phyloP scores from a whole-genome alignment of 345 rosid species.

The Populus alba region DNA sequence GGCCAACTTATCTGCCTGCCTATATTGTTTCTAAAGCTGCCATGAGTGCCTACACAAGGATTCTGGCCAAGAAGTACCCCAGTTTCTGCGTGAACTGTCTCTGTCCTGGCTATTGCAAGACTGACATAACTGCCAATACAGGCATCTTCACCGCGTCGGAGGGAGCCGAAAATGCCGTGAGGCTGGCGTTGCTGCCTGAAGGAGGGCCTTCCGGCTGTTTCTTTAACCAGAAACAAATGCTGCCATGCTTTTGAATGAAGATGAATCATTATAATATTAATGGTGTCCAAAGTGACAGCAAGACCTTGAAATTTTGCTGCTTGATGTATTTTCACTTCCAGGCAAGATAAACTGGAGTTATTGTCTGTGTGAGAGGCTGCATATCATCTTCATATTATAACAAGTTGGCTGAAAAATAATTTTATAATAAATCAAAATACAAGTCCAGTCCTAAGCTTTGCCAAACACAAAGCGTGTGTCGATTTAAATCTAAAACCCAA shows the following conservation, averaged over 20 bases:
- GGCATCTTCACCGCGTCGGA: conserved; percentile 25
- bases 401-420: too few species aligned
- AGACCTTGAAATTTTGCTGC: background rate
- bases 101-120: conserved; percentile 38
- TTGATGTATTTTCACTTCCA: background rate
- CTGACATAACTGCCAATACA: conserved; percentile 26
- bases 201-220: conserved; percentile 37
- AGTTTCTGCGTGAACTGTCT: conserved; percentile 27
- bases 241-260: conserved; percentile 1
- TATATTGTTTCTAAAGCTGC: conserved; percentile 30
- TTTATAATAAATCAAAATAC: too few species aligned
- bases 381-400: background rate
- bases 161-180: conserved; percentile 35
- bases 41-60: conserved; percentile 35
- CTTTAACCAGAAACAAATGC: conserved; percentile 14
- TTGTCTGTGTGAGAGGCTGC: background rate
- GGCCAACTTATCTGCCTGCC: conserved; percentile 33
- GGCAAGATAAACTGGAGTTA: background rate
- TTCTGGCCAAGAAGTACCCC: conserved; percentile 36
- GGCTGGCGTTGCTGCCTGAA: conserved; percentile 30
- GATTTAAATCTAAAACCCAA: too few species aligned
- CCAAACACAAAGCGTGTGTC: too few species aligned
- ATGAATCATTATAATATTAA: background rate
- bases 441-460: too few species aligned
- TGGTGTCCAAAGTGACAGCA: background rate